Evolutionary conservation across 805 yeast genomes (phyloP).

Genomic region (Yamadazyma nakazawae): DNA sequence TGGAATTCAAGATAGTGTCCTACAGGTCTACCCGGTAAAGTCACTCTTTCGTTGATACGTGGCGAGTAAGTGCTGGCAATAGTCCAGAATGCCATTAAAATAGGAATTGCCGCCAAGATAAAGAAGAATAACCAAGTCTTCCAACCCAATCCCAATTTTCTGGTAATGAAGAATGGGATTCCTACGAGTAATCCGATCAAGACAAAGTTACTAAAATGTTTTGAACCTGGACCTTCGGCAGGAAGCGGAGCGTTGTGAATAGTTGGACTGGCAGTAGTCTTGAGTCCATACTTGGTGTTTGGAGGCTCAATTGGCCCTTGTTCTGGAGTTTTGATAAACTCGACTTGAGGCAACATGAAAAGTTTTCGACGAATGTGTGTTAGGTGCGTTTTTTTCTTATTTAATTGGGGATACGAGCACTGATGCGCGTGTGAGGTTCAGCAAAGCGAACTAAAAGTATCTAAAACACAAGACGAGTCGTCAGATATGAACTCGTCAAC

Average conservation of each 20-base stretch:
- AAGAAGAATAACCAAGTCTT: constrained; percentile 63
- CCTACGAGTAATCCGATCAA: constrained; percentile 48
- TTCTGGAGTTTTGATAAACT: constrained; percentile 59
- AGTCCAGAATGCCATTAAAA: constrained; percentile 82
- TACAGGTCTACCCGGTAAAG: constrained; percentile 72
- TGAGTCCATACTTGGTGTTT: constrained; percentile 31
- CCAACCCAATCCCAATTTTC: constrained; percentile 67
- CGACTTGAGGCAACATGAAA: constrained; percentile 40
- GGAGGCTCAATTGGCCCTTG: constrained; percentile 24
- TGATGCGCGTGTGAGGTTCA: not conserved
- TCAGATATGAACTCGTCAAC: no score
- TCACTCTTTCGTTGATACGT: constrained; percentile 72
- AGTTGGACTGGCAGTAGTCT: constrained; percentile 52
- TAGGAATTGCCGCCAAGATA: constrained; percentile 58
- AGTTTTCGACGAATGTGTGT: not conserved
- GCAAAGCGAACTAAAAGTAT: not conserved
- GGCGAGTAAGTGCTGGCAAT: constrained; percentile 74
- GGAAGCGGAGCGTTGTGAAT: constrained; percentile 85
- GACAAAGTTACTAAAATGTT: constrained; percentile 63
- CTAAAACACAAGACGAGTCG: not conserved
- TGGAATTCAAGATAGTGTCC: constrained; percentile 81
- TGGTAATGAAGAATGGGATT: constrained; percentile 61
- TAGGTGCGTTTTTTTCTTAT: not conserved
- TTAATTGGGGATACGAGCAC: not conserved
- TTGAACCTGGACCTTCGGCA: constrained; percentile 88